These are phyloP conservation scores for Capsella bursapastoris DNA, from an alignment of 345 rosid genomes.

Conservation along the genomic window DNA sequence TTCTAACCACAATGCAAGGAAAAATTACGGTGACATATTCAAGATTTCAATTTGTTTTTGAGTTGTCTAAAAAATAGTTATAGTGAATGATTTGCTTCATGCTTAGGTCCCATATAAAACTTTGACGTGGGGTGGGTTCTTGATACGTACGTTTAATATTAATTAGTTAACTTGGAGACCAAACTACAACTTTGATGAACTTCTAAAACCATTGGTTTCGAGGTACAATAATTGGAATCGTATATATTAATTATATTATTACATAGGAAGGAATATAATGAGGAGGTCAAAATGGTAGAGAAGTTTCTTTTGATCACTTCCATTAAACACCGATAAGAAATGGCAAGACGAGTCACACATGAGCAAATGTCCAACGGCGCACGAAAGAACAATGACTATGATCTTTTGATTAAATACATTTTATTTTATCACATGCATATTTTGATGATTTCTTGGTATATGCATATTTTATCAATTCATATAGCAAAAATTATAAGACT, in stretches of 20 bases:
- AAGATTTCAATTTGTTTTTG: neutral
- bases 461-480: neutral
- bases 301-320: constrained; percentile 31
- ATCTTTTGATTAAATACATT: constrained; percentile 15
- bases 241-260: neutral
- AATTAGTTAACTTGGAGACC: neutral
- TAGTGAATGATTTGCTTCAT: neutral
- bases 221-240: neutral
- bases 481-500: neutral
- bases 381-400: constrained; percentile 31
- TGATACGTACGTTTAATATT: neutral
- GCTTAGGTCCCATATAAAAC: neutral
- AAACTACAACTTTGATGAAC: neutral
- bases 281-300: constrained; percentile 21
- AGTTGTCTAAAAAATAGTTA: neutral
- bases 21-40: neutral
- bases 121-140: neutral
- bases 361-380: constrained; percentile 10
- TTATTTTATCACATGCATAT: neutral
- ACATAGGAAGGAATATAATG: constrained; percentile 5
- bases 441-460: neutral
- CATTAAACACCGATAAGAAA: constrained; percentile 34
- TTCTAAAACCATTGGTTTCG: neutral
- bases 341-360: constrained; percentile 22
- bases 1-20: too few relatives aligned